Evolutionary conservation across 768 basidiomycete species (phyloP), one percentile per base, ranked within the genome.

Genomic region (Trametes coccinea): DNA sequence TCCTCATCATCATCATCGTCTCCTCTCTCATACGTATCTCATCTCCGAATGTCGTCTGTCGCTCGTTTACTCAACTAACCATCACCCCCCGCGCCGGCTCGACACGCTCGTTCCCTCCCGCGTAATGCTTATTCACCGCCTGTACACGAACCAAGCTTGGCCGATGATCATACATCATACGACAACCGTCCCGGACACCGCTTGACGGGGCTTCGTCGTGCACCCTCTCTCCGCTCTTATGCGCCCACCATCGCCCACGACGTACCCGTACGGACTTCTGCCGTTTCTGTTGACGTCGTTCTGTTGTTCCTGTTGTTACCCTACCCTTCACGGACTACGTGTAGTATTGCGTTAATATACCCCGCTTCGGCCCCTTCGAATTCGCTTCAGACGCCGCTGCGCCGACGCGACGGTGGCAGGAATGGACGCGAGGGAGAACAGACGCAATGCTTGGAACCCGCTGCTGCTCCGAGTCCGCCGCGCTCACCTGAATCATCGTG

Each of bases 241-340:
- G 22, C 22, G 22, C 22, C 22, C 22, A 22, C 22, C 22, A 22
- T 22, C 22, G 22, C 22, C 22, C 22, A 22, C 22, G 22, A 22
- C 50, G 34, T 48, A 47, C 37, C 31, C 45, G 39, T 10, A 49
- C 31, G 56, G 56, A 56, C 56, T 56, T 56, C 56, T 48, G 56
- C 49, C 34, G 22, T 22, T 56, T 48, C 56, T 56, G 56, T 56
- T 56, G 56, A 22, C 22, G 22, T 22, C 22, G 22, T 22, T 22
- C 22, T 22, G 22, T 22, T 22, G 22, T 22, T 22, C 22, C 22
- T 22, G 22, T 22, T 56, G 49, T 56, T 37, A 49, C 22, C 46
- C 46, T 4, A 39, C 39, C 33, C 34, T 22, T 22, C 22, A 22
- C 22, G 22, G 22, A 22, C 22, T 22, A 56, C 47, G 27, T 5